Evolutionary conservation across 2,329 filamentous ascomycete genomes (phyloP).

Genomic region (Dothideomycetes sp.): DNA sequence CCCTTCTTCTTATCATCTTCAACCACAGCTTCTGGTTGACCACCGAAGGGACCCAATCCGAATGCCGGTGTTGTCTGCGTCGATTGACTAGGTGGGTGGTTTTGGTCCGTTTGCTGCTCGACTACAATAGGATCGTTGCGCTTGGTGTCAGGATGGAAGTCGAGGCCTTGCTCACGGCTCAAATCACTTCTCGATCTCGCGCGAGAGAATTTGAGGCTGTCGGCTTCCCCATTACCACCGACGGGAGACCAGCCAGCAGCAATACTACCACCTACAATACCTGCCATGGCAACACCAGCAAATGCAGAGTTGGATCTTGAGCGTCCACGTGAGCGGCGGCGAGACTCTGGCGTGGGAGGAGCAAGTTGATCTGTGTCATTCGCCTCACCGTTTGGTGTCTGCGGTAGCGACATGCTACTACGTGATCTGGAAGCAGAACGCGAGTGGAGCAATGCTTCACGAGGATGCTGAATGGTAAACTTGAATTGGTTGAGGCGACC

Average conservation of each 20-base stretch:
- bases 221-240: conserved; percentile 37
- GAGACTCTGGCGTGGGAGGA: conserved; percentile 44
- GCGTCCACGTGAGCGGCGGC: conserved; percentile 50
- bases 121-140: conserved; percentile 39
- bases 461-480: conserved; percentile 67
- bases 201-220: conserved; percentile 29
- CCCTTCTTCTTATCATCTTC: conserved; percentile 1
- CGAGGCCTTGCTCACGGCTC: conserved; percentile 30
- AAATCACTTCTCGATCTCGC: conserved; percentile 24
- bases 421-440: conserved; percentile 53
- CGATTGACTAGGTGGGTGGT: conserved; percentile 35
- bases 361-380: conserved; percentile 35
- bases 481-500: conserved; percentile 73
- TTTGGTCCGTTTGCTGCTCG: conserved; percentile 26
- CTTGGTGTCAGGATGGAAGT: conserved; percentile 42
- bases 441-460: conserved; percentile 56
- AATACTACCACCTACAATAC: conserved; percentile 67
- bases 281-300: conserved; percentile 73
- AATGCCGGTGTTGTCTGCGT: conserved; percentile 37
- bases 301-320: conserved; percentile 65
- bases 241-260: conserved; percentile 63
- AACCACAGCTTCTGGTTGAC: conserved; percentile 23
- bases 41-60: conserved; percentile 32
- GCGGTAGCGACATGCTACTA: conserved; percentile 55
- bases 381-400: conserved; percentile 52